These are phyloP conservation scores for Myriosclerotinia scirpicola DNA, from an alignment of 2,329 filamentous ascomycete species.

Conservation along the genomic window DNA sequence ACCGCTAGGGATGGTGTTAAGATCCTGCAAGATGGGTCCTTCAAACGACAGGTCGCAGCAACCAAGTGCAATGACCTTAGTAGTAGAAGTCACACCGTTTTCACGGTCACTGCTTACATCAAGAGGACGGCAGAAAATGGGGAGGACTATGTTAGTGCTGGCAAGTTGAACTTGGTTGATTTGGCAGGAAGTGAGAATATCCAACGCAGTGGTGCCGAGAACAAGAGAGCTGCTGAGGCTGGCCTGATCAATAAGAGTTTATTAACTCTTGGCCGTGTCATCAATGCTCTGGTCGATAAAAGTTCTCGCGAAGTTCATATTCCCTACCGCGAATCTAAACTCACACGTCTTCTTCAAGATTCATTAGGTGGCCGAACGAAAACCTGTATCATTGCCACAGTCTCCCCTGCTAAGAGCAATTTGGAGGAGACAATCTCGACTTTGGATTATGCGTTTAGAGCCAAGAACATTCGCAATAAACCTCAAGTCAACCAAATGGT, in stretches of 20 bases:
- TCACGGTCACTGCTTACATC: constrained; percentile 90
- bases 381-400: constrained; percentile 96
- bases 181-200: constrained; percentile 98
- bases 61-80: constrained; percentile 99
- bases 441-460: constrained; percentile 93
- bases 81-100: constrained; percentile 94
- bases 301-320: constrained; percentile 67
- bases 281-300: constrained; percentile 93
- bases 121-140: constrained; percentile 79
- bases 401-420: constrained; percentile 92
- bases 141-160: constrained; percentile 85
- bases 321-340: constrained; percentile 88
- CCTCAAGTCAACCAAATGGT: constrained; percentile 91
- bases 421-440: constrained; percentile 98
- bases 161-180: constrained; percentile 95
- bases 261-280: constrained; percentile 90
- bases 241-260: constrained; percentile 98
- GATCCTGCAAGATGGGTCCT: constrained; percentile 82
- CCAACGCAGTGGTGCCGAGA: constrained; percentile 92
- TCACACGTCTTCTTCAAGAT: constrained; percentile 92
- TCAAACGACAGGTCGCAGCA: constrained; percentile 95
- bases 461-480: constrained; percentile 98
- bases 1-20: constrained; percentile 82
- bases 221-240: constrained; percentile 93
- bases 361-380: constrained; percentile 94